A percentile compares a stretch with the other conserved stretches of the same genome.
Evolutionary conservation across 2,329 filamentous ascomycete genomes (phyloP).

Genomic region (Trichoderma breve): DNA sequence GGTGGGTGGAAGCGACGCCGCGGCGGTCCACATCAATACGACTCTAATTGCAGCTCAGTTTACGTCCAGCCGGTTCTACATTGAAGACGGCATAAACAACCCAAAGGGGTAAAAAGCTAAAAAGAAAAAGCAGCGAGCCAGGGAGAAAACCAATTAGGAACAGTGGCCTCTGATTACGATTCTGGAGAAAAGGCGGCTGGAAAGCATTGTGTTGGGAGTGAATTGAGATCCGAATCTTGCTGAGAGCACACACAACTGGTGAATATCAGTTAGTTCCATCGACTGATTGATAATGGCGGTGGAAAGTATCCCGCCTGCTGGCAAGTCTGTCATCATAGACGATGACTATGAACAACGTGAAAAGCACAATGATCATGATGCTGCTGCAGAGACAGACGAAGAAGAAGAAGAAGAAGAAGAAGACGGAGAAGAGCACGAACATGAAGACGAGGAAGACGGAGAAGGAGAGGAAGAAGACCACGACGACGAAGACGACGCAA

Average conservation of each 20-base stretch:
- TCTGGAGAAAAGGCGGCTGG: neutral
- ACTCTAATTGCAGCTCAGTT: neutral
- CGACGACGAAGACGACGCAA: constrained; percentile 24
- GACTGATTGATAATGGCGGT: neutral
- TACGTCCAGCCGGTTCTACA: no score
- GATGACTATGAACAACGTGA: neutral
- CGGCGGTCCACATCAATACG: neutral
- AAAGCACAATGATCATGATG: neutral
- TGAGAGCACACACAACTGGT: neutral
- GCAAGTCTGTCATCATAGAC: neutral
- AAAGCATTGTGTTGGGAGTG: neutral
- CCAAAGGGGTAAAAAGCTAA: neutral
- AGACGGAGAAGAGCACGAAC: neutral
- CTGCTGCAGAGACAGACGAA: neutral
- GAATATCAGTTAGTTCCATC: neutral
- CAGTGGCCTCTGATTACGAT: neutral
- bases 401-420: neutral
- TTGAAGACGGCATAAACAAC: neutral
- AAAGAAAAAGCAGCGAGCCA: neutral
- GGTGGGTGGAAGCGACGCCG: neutral
- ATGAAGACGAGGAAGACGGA: neutral
- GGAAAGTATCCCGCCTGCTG: neutral
- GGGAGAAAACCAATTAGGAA: neutral
- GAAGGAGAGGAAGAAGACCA: constrained; percentile 2
- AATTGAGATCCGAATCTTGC: neutral